Evolutionary conservation across 768 basidiomycete genomes (phyloP).

Genomic region (Dacryopinax spathularia): DNA sequence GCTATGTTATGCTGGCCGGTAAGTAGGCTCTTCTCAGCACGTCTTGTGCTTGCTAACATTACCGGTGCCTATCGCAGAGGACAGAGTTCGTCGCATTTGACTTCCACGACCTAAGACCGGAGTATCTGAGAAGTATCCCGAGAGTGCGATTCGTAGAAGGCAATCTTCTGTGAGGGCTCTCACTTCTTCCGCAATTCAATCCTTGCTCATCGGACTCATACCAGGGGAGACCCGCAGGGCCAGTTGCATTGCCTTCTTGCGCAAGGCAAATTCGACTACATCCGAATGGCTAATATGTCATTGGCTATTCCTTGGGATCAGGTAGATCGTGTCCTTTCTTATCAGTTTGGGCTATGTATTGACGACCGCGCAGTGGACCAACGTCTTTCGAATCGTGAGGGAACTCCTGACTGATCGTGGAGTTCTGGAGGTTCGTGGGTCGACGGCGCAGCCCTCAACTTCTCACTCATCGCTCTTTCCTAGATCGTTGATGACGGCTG

Average conservation of each 20-base stretch:
- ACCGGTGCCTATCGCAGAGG: slow-evolving; percentile 14
- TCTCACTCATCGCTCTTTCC: not conserved
- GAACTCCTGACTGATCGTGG: not conserved
- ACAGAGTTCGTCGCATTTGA: slow-evolving; percentile 53
- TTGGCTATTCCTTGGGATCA: slow-evolving; percentile 42
- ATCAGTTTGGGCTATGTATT: not conserved
- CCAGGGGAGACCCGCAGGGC: not conserved
- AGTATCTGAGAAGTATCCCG: slow-evolving; percentile 11
- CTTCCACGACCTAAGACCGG: slow-evolving; percentile 23
- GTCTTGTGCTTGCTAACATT: not conserved
- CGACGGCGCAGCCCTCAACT: not conserved
- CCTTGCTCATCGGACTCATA: not conserved
- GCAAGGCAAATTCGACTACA: slow-evolving; percentile 45
- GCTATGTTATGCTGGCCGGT: slow-evolving; percentile 49
- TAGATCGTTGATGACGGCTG: not conserved
- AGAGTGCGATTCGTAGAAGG: slow-evolving; percentile 36
- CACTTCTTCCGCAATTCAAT: not conserved
- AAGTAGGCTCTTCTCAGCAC: not conserved
- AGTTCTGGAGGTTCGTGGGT: not conserved
- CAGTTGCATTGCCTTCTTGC: not conserved
- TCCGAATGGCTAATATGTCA: slow-evolving; percentile 56
- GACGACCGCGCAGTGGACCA: not conserved
- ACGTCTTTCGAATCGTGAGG: not conserved
- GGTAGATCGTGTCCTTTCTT: not conserved
- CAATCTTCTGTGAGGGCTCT: slow-evolving; percentile 50